Conservation (phyloP, 2,329 filamentous ascomycete genomes). For the Xylariaceae sp. region DNA sequence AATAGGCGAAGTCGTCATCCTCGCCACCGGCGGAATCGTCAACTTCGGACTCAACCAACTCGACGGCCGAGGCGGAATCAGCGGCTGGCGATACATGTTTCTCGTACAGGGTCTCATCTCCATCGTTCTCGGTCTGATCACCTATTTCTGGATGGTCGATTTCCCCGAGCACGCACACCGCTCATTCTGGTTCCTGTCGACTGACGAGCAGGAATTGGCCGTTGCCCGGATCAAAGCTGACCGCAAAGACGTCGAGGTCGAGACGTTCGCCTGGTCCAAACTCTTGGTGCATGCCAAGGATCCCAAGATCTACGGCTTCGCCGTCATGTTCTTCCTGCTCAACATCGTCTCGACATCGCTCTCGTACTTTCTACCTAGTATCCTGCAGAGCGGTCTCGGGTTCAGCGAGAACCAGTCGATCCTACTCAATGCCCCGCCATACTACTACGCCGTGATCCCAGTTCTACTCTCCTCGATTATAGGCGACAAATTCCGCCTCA, state of each 20-base stretch:
- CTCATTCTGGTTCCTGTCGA: conserved; percentile 53
- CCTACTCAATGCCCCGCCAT: conserved; percentile 59
- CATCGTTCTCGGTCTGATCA: conserved; percentile 51
- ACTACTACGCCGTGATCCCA: conserved; percentile 61
- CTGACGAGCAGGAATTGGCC: conserved; percentile 51
- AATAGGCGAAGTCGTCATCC: conserved; percentile 57
- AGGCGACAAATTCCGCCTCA: conserved; percentile 54
- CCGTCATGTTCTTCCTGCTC: conserved; percentile 58
- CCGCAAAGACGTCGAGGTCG: conserved; percentile 52
- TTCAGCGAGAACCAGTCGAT: conserved; percentile 50
- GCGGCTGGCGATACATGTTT: conserved; percentile 66
- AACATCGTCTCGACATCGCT: conserved; percentile 62
- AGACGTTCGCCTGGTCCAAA: conserved; percentile 50
- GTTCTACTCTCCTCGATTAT: conserved; percentile 57
- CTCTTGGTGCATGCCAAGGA: conserved; percentile 53
- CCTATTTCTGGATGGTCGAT: conserved; percentile 67
- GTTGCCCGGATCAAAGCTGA: conserved; percentile 54
- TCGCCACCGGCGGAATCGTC: conserved; percentile 61
- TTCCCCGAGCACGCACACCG: conserved; percentile 57
- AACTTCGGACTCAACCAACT: conserved; percentile 65
- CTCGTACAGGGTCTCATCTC: conserved; percentile 60
- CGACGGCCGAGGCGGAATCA: conserved; percentile 48
- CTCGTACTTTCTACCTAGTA: conserved; percentile 60
- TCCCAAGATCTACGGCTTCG: conserved; percentile 59
- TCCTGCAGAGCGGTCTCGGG: conserved; percentile 51